These are phyloP conservation scores for Hypomyces perniciosus DNA, from an alignment of 2,329 filamentous ascomycete species.

Conservation along the genomic window DNA sequence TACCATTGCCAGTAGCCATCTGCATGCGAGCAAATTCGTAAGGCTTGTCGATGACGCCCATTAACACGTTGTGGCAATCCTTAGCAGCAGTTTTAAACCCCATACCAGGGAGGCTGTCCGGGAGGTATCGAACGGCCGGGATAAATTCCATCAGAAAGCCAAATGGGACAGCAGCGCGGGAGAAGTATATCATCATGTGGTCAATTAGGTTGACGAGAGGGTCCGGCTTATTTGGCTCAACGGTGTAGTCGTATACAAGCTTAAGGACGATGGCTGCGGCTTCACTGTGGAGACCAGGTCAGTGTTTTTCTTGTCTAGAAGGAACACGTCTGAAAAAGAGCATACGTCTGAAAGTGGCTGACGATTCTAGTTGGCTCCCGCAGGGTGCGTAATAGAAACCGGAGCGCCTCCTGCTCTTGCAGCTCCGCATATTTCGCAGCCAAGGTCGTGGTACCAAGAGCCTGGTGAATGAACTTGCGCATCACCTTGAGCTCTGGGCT, in stretches of 20 bases:
- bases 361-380: not conserved
- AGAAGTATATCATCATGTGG: conserved; percentile 17
- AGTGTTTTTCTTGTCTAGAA: not conserved
- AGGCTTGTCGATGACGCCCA: not conserved
- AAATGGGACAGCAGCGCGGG: conserved; percentile 17
- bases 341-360: conserved; percentile 2
- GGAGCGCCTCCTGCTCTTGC: not conserved
- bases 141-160: conserved; percentile 21
- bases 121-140: conserved; percentile 12
- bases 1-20: not conserved
- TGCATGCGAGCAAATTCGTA: not conserved
- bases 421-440: not conserved
- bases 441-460: not conserved
- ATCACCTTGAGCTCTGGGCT: not conserved
- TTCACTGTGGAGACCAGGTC: not conserved
- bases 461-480: conserved; percentile 6
- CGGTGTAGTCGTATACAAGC: conserved; percentile 17
- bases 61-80: conserved; percentile 12
- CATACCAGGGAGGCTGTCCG: conserved; percentile 17
- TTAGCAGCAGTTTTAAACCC: conserved; percentile 19
- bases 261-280: conserved; percentile 14
- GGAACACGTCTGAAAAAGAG: not conserved
- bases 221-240: conserved; percentile 17
- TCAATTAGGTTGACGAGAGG: conserved; percentile 17
- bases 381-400: not conserved